Evolutionary conservation across 2,329 filamentous ascomycete genomes (phyloP), one percentile per base, ranked within the genome.

Genomic region (Colletotrichum sp.): DNA sequence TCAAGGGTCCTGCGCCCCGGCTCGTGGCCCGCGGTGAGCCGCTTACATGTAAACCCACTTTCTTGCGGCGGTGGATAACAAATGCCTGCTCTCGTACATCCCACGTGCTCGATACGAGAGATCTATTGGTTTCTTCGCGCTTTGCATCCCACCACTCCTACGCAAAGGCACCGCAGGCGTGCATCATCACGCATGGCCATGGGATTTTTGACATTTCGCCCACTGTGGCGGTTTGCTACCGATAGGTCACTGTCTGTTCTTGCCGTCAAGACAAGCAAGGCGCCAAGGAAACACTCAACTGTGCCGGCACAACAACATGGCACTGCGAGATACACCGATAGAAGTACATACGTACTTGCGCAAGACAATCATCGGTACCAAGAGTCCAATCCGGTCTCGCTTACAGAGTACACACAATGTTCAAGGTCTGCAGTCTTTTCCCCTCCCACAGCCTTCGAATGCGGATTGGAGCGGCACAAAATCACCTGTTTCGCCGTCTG

Each of bases 1-100:
- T 67, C 68, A 55, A 76, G 69, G 63, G 69, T 68, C 73, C 63
- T 63, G 69, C 30, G 68, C 21, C 70, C 64, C 59, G 70, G 73
- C 73, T 73, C 16, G 13, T 52, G 32, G 57, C 64, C 70, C 57
- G 57, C 70, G 52, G 28, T 44, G 57, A 68, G 70, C 70, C 70
- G 73, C 57, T 34, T 60, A 60, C 30, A 68, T 68, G 39, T 64
- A 52, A 49, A 73, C 39, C 73, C 73, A 69, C 73, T 68, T 36
- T 39, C 30, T 13, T 55, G 21, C 28, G 64, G 59, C 32, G 28
- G 44, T 73, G 73, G 64, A 73, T 73, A 66, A 52, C 64, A 65
- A 76, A 76, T 76, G 70, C 70, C 44, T 49, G 64, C 59, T 26
- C 64, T 68, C 18, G 44, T 65, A 65, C 59, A 44, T 72, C 64